A percentile compares a stretch with the other conserved stretches of the same genome.
phyloP scores from a whole-genome alignment of 768 basidiomycete species.

The Trametes meyenii region DNA sequence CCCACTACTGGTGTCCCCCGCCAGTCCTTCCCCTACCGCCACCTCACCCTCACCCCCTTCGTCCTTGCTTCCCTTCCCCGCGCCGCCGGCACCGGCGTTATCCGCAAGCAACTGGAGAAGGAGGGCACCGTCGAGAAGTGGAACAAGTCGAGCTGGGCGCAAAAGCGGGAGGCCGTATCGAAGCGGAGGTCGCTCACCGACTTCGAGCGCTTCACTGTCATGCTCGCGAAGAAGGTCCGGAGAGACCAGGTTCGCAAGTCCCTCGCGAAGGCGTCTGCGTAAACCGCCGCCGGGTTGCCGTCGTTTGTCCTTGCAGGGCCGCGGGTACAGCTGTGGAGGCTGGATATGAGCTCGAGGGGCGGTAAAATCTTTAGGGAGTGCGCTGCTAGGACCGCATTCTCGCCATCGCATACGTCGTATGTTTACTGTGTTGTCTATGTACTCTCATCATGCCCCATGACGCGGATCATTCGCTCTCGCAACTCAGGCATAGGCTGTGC shows the following conservation, averaged over 20 bases:
- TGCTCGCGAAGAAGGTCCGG: constrained; percentile 88
- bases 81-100: constrained; percentile 75
- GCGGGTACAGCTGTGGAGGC: constrained; percentile 8
- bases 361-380: constrained; percentile 12
- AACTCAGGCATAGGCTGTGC: neutral
- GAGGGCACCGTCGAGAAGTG: constrained; percentile 85
- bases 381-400: constrained; percentile 13
- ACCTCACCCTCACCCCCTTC: constrained; percentile 89
- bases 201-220: constrained; percentile 88
- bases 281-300: constrained; percentile 2
- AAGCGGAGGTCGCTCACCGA: constrained; percentile 80
- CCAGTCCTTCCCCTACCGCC: constrained; percentile 89
- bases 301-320: constrained; percentile 12
- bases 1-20: constrained; percentile 91
- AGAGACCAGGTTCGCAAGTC: constrained; percentile 77
- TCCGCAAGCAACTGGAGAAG: constrained; percentile 89
- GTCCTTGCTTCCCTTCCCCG: constrained; percentile 84
- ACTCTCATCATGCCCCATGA: constrained; percentile 20
- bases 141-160: constrained; percentile 86
- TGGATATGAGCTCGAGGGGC: constrained; percentile 1
- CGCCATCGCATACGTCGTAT: constrained; percentile 12
- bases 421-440: constrained; percentile 21
- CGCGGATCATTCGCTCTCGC: constrained; percentile 12
- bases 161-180: constrained; percentile 76
- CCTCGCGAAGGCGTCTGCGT: constrained; percentile 51